These are phyloP conservation scores for Candida nemodendra DNA, from an alignment of 805 yeast genomes.

Conservation along the genomic window DNA sequence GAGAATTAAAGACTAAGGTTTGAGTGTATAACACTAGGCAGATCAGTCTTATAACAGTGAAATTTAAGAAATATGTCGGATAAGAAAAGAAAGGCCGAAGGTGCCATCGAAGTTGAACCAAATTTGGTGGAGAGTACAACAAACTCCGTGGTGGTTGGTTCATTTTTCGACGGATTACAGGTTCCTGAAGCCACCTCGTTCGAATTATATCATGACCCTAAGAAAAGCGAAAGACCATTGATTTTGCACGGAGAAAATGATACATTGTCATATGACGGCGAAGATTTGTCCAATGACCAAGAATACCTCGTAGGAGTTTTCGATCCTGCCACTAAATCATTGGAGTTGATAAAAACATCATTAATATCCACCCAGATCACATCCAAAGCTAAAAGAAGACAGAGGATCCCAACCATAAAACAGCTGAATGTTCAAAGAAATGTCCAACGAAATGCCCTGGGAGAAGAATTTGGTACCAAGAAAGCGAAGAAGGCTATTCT, in stretches of 20 bases:
- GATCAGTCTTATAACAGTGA: too few relatives aligned
- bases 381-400: constrained; percentile 56
- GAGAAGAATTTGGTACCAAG: constrained; percentile 96
- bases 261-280: constrained; percentile 71
- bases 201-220: constrained; percentile 56
- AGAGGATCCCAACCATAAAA: constrained; percentile 60
- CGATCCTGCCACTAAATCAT: constrained; percentile 61
- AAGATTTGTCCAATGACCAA: constrained; percentile 36
- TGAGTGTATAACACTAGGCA: too few relatives aligned
- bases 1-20: too few relatives aligned
- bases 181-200: constrained; percentile 60
- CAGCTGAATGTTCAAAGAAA: constrained; percentile 50
- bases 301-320: constrained; percentile 75
- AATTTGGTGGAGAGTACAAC: constrained; percentile 41
- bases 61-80: too few relatives aligned
- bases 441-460: constrained; percentile 77
- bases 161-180: constrained; percentile 77
- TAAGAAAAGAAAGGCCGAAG: constrained; percentile 35
- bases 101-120: constrained; percentile 22
- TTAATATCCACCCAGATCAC: constrained; percentile 61
- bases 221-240: constrained; percentile 34
- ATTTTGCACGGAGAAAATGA: constrained; percentile 78
- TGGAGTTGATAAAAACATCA: constrained; percentile 64
- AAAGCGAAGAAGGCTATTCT: constrained; percentile 89
- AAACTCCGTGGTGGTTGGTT: constrained; percentile 53